A percentile compares a stretch with the other conserved stretches of the same genome.
Evolutionary conservation across 371 early-diverging fungal species (phyloP).

Genomic region (Batkoa obscura): DNA sequence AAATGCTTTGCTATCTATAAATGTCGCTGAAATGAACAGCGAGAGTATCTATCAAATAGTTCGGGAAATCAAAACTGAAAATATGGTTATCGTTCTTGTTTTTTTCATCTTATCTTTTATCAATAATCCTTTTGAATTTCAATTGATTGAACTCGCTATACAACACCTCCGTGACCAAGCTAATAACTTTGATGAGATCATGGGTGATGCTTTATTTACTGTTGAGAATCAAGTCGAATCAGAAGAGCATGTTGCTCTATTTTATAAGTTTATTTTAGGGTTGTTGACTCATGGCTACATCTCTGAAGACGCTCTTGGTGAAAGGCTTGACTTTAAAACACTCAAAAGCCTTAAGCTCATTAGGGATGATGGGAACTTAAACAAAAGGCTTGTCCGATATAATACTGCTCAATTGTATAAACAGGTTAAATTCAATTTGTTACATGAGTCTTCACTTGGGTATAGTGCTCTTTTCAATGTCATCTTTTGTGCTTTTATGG

Average conservation of each 20-base stretch:
- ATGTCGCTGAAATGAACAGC: too few species aligned
- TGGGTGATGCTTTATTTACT: neutral
- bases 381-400: neutral
- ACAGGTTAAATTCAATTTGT: conserved; percentile 78
- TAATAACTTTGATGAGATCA: neutral
- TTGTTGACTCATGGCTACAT: neutral
- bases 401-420: conserved; percentile 20
- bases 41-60: too few species aligned
- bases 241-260: neutral
- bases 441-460: conserved; percentile 75
- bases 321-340: neutral
- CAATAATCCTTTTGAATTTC: too few species aligned
- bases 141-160: neutral
- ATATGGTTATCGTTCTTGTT: too few species aligned
- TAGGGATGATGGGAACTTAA: neutral
- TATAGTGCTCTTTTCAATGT: conserved; percentile 61
- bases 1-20: too few species aligned
- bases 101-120: too few species aligned
- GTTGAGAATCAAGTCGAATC: neutral
- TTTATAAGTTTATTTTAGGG: neutral
- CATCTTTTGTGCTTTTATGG: conserved; percentile 10
- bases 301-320: neutral
- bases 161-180: neutral
- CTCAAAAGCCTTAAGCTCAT: neutral
- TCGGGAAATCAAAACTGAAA: too few species aligned